A percentile compares a stretch with the other conserved stretches of the same genome.
phyloP scores from a whole-genome alignment of 495 filamentous ascomycete genomes.

The Aspergillus sclerotioniger region DNA sequence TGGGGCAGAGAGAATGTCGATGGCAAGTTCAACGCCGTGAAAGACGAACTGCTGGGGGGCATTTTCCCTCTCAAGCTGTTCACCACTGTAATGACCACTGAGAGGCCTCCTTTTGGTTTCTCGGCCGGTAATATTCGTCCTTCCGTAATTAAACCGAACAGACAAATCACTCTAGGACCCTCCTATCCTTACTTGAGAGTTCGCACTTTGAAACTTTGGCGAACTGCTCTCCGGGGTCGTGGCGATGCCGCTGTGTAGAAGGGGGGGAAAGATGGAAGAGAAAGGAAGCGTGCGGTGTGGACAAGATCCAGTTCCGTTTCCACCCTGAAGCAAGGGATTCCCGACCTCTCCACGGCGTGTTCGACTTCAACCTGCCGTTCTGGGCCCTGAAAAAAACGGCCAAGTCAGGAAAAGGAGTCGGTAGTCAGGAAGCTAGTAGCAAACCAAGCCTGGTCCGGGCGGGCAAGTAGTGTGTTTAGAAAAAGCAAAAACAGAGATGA shows the following conservation, averaged over 20 bases:
- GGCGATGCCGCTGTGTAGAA: slow-evolving; percentile 8
- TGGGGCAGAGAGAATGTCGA: slow-evolving; percentile 44
- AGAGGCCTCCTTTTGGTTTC: not conserved
- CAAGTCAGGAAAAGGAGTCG: slow-evolving; percentile 5
- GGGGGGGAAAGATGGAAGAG: slow-evolving; percentile 5
- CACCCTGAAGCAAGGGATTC: slow-evolving; percentile 18
- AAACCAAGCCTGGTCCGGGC: slow-evolving; percentile 2
- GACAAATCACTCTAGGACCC: not conserved
- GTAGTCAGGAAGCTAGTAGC: slow-evolving; percentile 4
- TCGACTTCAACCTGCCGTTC: slow-evolving; percentile 5
- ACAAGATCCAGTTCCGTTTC: slow-evolving; percentile 3
- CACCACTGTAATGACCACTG: not conserved
- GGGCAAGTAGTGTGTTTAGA: not conserved
- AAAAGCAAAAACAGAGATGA: slow-evolving; percentile 2
- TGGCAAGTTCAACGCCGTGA: slow-evolving; percentile 52
- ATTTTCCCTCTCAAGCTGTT: slow-evolving; percentile 26
- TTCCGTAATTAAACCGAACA: not conserved
- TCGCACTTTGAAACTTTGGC: not conserved
- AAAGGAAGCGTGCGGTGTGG: slow-evolving; percentile 8
- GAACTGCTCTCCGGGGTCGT: not conserved
- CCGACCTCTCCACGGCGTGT: slow-evolving; percentile 6
- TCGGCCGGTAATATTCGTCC: not conserved
- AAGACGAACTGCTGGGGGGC: slow-evolving; percentile 51
- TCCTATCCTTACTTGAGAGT: not conserved
- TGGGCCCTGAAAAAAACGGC: not conserved